These are phyloP conservation scores for Eremomyces bilateralis DNA, from an alignment of 495 filamentous ascomycete species.

Conservation along the genomic window DNA sequence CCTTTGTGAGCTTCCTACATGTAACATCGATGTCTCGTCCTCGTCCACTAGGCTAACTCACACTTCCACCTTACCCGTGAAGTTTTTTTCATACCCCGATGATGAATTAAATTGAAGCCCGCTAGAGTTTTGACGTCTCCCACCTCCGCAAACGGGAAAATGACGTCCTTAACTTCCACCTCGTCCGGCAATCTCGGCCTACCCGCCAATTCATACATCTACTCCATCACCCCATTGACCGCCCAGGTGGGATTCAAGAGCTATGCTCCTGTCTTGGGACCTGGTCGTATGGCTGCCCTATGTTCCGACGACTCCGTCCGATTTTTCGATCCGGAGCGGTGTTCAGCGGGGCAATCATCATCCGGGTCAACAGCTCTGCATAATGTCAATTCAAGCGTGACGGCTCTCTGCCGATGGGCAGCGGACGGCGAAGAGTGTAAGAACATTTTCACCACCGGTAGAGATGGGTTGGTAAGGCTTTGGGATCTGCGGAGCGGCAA, in stretches of 20 bases:
- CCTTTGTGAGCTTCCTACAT: too few species aligned
- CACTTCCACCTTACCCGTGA: too few species aligned
- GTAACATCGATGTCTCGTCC: not conserved
- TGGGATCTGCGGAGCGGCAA: conserved; percentile 29
- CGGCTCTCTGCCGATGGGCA: conserved; percentile 27
- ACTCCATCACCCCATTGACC: conserved; percentile 8
- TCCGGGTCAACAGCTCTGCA: conserved; percentile 15
- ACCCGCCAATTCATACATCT: conserved; percentile 13
- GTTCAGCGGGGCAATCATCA: conserved; percentile 7
- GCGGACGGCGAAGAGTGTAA: conserved; percentile 15
- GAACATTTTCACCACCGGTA: conserved; percentile 34
- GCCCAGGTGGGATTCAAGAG: conserved; percentile 5
- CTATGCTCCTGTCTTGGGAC: conserved; percentile 5
- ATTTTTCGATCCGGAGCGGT: conserved; percentile 28
- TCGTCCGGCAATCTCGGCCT: conserved; percentile 5
- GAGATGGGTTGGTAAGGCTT: conserved; percentile 35
- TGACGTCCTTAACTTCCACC: conserved; percentile 6
- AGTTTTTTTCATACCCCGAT: too few species aligned
- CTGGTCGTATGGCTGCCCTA: conserved; percentile 14
- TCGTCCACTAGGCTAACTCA: too few species aligned
- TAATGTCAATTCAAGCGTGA: conserved; percentile 31
- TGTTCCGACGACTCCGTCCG: conserved; percentile 29
- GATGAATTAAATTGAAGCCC: not conserved
- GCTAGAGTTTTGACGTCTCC: not conserved
- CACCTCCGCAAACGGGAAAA: conserved; percentile 1